Percentiles rank a stretch among this genome's conserved stretches.
These are phyloP conservation scores for Tulasnella sp. DNA, from an alignment of 768 basidiomycete genomes.

Conservation along the genomic window DNA sequence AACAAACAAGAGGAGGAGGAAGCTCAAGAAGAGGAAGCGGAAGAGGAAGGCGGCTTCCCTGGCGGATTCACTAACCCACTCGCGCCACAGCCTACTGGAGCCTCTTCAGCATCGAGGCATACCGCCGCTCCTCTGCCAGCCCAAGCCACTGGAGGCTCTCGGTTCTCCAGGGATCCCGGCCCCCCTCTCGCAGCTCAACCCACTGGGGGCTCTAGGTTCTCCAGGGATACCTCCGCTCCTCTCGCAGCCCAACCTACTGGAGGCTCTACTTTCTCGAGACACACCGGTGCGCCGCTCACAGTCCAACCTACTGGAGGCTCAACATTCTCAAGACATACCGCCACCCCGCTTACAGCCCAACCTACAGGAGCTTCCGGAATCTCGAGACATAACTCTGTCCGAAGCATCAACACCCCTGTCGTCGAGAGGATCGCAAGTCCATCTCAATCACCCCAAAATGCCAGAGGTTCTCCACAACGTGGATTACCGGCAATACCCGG, in stretches of 20 bases:
- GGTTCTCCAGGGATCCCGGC: background rate
- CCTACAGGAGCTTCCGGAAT: background rate
- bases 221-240: background rate
- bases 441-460: background rate
- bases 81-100: background rate
- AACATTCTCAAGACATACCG: background rate
- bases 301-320: background rate
- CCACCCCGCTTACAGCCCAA: background rate
- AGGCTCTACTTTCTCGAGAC: background rate
- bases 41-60: background rate
- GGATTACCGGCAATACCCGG: background rate
- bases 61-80: conserved; percentile 5
- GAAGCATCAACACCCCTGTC: background rate
- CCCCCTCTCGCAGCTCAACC: background rate
- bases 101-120: background rate
- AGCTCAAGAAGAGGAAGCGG: background rate
- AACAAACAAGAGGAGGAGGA: background rate
- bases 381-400: background rate
- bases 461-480: conserved; percentile 7
- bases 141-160: background rate
- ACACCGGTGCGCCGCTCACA: background rate
- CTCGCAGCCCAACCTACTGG: background rate
- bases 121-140: background rate
- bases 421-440: background rate
- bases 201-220: background rate